Evolutionary conservation across 306 rosid genomes (phyloP), one percentile per base, ranked within the genome.

Genomic region (Rubus idaeus): DNA sequence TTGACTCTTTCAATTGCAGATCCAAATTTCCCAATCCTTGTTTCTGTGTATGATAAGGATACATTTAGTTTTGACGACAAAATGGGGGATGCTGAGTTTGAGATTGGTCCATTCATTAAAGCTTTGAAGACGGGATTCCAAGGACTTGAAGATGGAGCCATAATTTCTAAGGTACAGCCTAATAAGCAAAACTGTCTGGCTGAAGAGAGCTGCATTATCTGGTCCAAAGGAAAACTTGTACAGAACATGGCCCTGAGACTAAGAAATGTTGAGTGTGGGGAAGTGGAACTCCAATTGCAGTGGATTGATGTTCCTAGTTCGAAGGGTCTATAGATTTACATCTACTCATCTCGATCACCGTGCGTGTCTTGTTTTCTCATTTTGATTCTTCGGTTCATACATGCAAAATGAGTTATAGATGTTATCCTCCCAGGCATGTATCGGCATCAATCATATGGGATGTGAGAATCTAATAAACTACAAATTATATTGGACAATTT

Each of bases 201-300:
- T 30, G 35, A 30, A 30, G 35, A 30, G 35, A 30, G 35, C 35
- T 30, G 35, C 35, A 30, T 30, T 30, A 30, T 30, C 35, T 30
- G 35, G 35, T 30, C 35, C 35, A 30, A 30, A 30, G 35, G 35
- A 1, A 0, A 30, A 30, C 35, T 30, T 30, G 49, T 45, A 45
- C 97, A 93, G 21, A 80, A 84, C 66, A 78, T 91, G 89, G 82
- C 84, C 77, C 91, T 93, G 20, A 86, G 97, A 70, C 83, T 93
- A 7, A 84, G 87, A 76, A 84, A 93, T 76, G 98, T 91, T 56
- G 98, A 93, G 75, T 42, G 69, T 52, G 97, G 95, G 10, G 97
- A 91, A 85, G 86, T 91, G 50, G 95, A 90, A 64, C 85, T 90
- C 6, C 86, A 89, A 14, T 75, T 93, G 82, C 51, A 76, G 66